Evolutionary conservation across 495 filamentous ascomycete species (phyloP).

Genomic region (Hypoxylon intermedium): DNA sequence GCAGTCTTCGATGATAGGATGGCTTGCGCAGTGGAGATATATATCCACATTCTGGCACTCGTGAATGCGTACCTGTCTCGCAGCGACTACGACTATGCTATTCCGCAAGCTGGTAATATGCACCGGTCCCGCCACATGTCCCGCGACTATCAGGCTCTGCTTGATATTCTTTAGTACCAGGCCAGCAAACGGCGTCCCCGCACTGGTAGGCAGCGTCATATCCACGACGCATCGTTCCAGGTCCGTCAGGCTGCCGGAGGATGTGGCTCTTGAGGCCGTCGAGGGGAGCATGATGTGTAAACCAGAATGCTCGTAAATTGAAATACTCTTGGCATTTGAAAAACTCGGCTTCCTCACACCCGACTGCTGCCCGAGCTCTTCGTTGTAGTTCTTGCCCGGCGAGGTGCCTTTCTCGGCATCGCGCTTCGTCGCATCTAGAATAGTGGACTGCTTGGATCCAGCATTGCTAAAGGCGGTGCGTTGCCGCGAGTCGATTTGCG

Average conservation of each 20-base stretch:
- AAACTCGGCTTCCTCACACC: constrained; percentile 65
- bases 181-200: constrained; percentile 72
- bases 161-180: constrained; percentile 74
- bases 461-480: constrained; percentile 32
- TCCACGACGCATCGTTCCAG: constrained; percentile 78
- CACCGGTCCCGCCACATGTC: constrained; percentile 76
- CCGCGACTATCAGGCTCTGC: constrained; percentile 74
- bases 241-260: constrained; percentile 76
- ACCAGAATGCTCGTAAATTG: constrained; percentile 66
- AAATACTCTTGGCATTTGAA: constrained; percentile 64
- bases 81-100: constrained; percentile 75
- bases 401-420: constrained; percentile 41
- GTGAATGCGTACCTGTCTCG: constrained; percentile 90
- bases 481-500: constrained; percentile 20
- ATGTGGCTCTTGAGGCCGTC: constrained; percentile 68
- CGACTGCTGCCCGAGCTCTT: constrained; percentile 48
- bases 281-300: constrained; percentile 77
- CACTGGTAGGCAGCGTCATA: constrained; percentile 70
- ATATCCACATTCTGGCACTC: constrained; percentile 78
- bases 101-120: constrained; percentile 80
- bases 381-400: constrained; percentile 58
- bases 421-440: constrained; percentile 39
- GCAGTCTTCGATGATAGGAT: constrained; percentile 95
- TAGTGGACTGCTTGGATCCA: constrained; percentile 16
- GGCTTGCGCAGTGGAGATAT: constrained; percentile 80